Percentiles rank a stretch among this genome's conserved stretches.
Conservation (phyloP, 2,329 filamentous ascomycete genomes). For the Hypoxylon sp. region DNA sequence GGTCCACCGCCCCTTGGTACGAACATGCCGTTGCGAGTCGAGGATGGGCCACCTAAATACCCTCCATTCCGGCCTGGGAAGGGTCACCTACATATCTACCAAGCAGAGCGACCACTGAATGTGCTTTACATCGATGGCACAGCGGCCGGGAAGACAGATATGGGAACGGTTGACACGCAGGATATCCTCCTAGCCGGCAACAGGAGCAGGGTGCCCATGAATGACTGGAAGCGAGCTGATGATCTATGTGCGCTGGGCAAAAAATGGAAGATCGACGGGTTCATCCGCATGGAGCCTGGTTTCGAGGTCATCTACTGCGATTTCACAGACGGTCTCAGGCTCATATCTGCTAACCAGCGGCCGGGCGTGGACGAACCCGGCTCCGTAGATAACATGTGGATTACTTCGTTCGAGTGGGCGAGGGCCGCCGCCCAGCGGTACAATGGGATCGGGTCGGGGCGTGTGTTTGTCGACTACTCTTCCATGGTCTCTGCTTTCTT, state of each 20-base stretch:
- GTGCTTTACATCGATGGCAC: constrained; percentile 80
- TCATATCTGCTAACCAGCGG: constrained; percentile 55
- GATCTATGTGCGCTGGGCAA: constrained; percentile 69
- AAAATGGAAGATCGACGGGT: constrained; percentile 61
- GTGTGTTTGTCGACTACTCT: constrained; percentile 64
- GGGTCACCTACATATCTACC: constrained; percentile 79
- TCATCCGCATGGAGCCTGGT: constrained; percentile 74
- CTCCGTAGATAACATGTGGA: constrained; percentile 22
- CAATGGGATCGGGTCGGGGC: constrained; percentile 60
- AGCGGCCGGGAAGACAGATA: constrained; percentile 74
- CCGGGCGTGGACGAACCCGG: constrained; percentile 46
- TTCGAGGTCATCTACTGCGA: constrained; percentile 68
- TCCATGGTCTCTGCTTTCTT: constrained; percentile 67
- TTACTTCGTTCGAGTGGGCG: constrained; percentile 57
- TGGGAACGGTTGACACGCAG: constrained; percentile 78
- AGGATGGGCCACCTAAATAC: constrained; percentile 16
- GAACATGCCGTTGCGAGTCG: constrained; percentile 9
- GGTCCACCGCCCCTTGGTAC: not conserved
- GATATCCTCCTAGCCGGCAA: constrained; percentile 71
- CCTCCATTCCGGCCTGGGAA: constrained; percentile 40
- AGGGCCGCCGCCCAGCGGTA: constrained; percentile 63
- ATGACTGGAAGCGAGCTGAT: constrained; percentile 67
- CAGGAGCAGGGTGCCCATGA: constrained; percentile 48
- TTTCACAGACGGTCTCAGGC: constrained; percentile 64
- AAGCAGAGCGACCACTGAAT: constrained; percentile 68